Evolutionary conservation across 139 green algal genomes (phyloP).

Genomic region (Zygnema cylindricum): DNA sequence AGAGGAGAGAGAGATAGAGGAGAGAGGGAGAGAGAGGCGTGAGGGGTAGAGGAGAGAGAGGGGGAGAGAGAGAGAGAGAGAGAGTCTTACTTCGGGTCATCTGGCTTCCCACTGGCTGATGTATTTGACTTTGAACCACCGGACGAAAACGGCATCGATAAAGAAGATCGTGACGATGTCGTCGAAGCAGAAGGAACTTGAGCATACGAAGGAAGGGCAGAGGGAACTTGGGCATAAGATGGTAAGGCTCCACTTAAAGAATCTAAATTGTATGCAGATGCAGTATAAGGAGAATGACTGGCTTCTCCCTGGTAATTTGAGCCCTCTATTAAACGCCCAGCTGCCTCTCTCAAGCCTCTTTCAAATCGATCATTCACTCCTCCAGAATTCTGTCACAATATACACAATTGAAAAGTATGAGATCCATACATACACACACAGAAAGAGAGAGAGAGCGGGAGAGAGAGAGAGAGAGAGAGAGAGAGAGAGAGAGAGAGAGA

Average conservation of each 20-base stretch:
- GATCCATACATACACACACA: no score
- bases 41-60: neutral
- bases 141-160: no score
- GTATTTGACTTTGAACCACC: no score
- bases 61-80: neutral
- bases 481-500: neutral
- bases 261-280: slow-evolving; percentile 15
- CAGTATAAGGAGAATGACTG: neutral
- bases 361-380: slow-evolving; percentile 41
- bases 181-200: neutral
- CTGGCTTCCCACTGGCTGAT: no score
- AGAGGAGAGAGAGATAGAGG: neutral
- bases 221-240: neutral
- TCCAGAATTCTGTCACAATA: slow-evolving; percentile 29
- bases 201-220: neutral
- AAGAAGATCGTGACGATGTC: no score
- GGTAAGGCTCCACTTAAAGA: neutral
- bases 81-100: no score
- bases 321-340: slow-evolving; percentile 22
- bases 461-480: neutral
- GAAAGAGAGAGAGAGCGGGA: neutral
- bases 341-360: slow-evolving; percentile 6
- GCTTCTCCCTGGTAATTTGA: neutral
- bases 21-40: neutral
- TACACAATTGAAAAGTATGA: no score